A percentile compares a stretch with the other conserved stretches of the same genome.
These are phyloP conservation scores for Gentiana macrophylla DNA, from an alignment of 257 asterid genomes.

Conservation along the genomic window DNA sequence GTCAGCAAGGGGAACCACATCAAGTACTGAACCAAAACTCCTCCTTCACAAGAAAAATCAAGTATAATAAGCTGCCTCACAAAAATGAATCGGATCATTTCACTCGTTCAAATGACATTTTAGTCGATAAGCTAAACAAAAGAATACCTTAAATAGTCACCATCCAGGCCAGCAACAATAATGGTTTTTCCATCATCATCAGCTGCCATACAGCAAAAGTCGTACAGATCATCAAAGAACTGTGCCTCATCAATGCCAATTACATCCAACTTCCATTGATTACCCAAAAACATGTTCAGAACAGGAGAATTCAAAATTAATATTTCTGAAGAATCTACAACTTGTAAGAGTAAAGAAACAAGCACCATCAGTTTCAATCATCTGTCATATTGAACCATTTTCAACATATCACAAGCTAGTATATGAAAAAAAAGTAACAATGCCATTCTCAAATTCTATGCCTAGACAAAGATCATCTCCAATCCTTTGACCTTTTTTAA, in stretches of 20 bases:
- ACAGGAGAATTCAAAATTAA: too few relatives aligned
- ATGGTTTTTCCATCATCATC: constrained; percentile 66
- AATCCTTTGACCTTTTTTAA: too few relatives aligned
- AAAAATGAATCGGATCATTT: too few relatives aligned
- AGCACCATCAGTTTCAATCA: background rate
- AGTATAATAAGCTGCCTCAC: background rate
- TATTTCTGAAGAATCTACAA: background rate
- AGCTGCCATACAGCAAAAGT: constrained; percentile 68
- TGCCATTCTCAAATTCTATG: too few relatives aligned
- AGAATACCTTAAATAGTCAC: constrained; percentile 66
- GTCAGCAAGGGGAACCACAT: constrained; percentile 71
- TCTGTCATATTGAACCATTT: too few relatives aligned
- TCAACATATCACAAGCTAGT: too few relatives aligned
- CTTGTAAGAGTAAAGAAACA: background rate
- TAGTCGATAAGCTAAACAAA: background rate
- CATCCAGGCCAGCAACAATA: constrained; percentile 84
- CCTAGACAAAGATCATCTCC: too few relatives aligned
- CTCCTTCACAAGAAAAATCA: constrained; percentile 15
- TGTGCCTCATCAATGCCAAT: constrained; percentile 93
- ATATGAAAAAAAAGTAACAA: too few relatives aligned
- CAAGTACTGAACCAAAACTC: constrained; percentile 61
- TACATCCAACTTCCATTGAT: constrained; percentile 54
- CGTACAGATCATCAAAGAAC: constrained; percentile 72
- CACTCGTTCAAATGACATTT: too few relatives aligned
- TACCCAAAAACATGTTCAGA: too few relatives aligned